A percentile compares a stretch with the other conserved stretches of the same genome.
Conservation (phyloP, 202 grass and related monocot genomes). For the Brachypodium distachyon region DNA sequence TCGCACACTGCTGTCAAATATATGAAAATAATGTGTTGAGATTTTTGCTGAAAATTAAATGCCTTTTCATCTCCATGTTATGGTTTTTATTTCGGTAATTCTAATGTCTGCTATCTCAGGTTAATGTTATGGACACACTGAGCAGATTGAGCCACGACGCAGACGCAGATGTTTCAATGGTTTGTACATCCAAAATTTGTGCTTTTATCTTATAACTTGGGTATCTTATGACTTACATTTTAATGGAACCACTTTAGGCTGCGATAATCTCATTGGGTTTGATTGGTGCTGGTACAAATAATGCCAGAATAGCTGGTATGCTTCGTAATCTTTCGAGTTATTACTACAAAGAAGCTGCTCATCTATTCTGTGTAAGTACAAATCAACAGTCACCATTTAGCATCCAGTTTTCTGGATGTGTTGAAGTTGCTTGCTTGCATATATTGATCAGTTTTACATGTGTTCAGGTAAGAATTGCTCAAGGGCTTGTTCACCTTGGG, state of each 20-base stretch:
- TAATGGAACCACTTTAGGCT: constrained; percentile 40
- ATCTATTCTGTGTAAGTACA: constrained; percentile 90
- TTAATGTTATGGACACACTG: constrained; percentile 98
- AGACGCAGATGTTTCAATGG: constrained; percentile 95
- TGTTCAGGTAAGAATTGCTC: constrained; percentile 89
- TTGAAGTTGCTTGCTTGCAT: neutral
- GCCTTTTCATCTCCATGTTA: neutral
- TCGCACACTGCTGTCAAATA: neutral
- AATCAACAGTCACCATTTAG: neutral
- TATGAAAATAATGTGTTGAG: neutral
- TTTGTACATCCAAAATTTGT: constrained; percentile 12
- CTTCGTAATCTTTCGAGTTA: constrained; percentile 98
- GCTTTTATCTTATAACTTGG: constrained; percentile 1
- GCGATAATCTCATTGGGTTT: constrained; percentile 95
- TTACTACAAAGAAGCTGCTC: constrained; percentile 98
- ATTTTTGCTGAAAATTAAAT: neutral
- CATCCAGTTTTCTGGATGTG: neutral
- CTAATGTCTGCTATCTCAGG: constrained; percentile 43
- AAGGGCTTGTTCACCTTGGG: constrained; percentile 95
- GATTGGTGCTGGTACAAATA: constrained; percentile 94
- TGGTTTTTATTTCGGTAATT: neutral
- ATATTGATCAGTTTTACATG: constrained; percentile 8
- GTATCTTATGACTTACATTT: constrained; percentile 15
- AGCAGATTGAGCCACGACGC: constrained; percentile 99
- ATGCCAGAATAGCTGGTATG: constrained; percentile 98